These are phyloP conservation scores for Hypomontagnella monticulosa DNA, from an alignment of 495 filamentous ascomycete genomes.

Conservation along the genomic window DNA sequence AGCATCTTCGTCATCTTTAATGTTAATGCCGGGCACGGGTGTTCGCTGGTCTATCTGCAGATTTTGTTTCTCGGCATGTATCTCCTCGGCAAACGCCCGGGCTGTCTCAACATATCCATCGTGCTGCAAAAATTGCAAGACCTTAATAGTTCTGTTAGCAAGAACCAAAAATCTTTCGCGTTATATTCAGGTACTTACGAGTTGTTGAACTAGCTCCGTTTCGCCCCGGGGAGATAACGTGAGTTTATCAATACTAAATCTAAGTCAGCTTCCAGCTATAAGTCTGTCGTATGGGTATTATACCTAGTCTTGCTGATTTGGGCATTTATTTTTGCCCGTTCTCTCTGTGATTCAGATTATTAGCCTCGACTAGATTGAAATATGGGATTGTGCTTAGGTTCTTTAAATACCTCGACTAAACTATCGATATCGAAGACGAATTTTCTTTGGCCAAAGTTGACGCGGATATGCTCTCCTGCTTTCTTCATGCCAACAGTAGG, in stretches of 20 bases:
- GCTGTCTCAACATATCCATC: slow-evolving; percentile 98
- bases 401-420: slow-evolving; percentile 75
- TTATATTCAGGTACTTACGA: slow-evolving; percentile 52
- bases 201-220: slow-evolving; percentile 78
- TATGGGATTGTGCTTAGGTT: not conserved
- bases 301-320: slow-evolving; percentile 54
- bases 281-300: not conserved
- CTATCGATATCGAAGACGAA: slow-evolving; percentile 95
- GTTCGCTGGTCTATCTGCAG: slow-evolving; percentile 65
- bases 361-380: slow-evolving; percentile 28
- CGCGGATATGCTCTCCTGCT: slow-evolving; percentile 79
- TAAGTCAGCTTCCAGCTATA: slow-evolving; percentile 24
- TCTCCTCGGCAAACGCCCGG: slow-evolving; percentile 85
- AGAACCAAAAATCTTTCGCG: not conserved
- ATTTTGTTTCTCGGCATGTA: slow-evolving; percentile 73
- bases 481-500: slow-evolving; percentile 96
- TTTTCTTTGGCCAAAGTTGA: slow-evolving; percentile 90
- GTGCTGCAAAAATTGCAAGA: slow-evolving; percentile 90
- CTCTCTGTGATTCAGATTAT: slow-evolving; percentile 56
- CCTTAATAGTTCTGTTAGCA: slow-evolving; percentile 53
- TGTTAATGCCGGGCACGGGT: slow-evolving; percentile 69
- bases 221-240: slow-evolving; percentile 69
- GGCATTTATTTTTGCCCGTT: slow-evolving; percentile 64
- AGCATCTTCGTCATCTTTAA: slow-evolving; percentile 88
- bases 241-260: slow-evolving; percentile 40